These are phyloP conservation scores for Wickerhamomyces ciferrii DNA, from an alignment of 805 yeast species.

Conservation along the genomic window DNA sequence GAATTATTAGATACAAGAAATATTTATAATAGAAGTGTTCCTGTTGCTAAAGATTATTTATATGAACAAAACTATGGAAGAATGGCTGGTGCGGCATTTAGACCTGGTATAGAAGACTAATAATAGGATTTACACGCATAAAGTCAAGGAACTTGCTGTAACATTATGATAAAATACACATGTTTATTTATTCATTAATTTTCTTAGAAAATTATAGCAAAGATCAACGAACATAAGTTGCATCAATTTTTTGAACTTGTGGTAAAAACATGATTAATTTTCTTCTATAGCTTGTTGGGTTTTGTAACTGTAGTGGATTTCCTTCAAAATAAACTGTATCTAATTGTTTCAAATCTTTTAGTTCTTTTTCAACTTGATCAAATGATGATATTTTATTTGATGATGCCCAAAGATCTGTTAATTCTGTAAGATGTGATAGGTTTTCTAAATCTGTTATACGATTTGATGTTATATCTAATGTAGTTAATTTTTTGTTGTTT, in stretches of 20 bases:
- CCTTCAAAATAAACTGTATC: conserved; percentile 94
- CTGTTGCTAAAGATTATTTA: conserved; percentile 50
- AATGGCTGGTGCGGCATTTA: conserved; percentile 48
- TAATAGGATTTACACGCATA: no score
- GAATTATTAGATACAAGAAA: conserved; percentile 53
- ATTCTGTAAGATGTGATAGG: conserved; percentile 54
- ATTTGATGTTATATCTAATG: conserved; percentile 81
- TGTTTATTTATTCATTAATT: no score
- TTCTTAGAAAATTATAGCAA: no score
- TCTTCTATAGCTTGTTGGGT: conserved; percentile 80
- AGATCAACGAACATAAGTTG: conserved; percentile 53
- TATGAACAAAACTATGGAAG: conserved; percentile 52
- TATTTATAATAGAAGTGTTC: conserved; percentile 33
- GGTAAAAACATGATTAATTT: conserved; percentile 71
- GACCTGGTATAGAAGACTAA: conserved; percentile 12
- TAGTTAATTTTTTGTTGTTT: conserved; percentile 56
- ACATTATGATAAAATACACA: no score
- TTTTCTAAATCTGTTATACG: conserved; percentile 56
- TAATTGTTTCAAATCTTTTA: conserved; percentile 55
- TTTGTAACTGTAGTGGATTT: conserved; percentile 74
- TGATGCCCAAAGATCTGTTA: conserved; percentile 95
- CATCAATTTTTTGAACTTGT: conserved; percentile 80
- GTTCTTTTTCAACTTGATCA: conserved; percentile 60
- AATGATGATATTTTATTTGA: conserved; percentile 65
- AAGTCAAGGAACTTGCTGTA: no score